A percentile compares a stretch with the other conserved stretches of the same genome.
Evolutionary conservation across 495 filamentous ascomycete species (phyloP).

Genomic region (Penicillium silybi): DNA sequence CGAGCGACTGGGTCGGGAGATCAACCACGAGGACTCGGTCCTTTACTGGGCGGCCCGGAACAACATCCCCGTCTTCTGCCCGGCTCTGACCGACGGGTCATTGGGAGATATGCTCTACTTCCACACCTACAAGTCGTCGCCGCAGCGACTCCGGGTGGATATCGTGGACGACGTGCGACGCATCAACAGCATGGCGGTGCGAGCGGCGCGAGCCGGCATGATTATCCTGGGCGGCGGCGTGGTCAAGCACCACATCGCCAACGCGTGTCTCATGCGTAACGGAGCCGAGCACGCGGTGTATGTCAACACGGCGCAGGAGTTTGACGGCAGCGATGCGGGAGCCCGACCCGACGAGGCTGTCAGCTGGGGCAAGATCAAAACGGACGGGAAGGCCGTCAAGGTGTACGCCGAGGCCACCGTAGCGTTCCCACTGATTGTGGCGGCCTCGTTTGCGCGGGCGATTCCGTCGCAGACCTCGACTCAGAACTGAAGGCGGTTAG

Average conservation of each 20-base stretch:
- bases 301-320: slow-evolving; percentile 94
- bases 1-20: slow-evolving; percentile 80
- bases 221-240: slow-evolving; percentile 91
- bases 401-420: slow-evolving; percentile 92
- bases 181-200: slow-evolving; percentile 84
- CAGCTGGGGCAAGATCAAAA: slow-evolving; percentile 97
- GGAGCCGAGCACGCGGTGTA: slow-evolving; percentile 95
- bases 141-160: slow-evolving; percentile 72
- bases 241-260: slow-evolving; percentile 96
- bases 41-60: slow-evolving; percentile 95
- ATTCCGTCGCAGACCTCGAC: slow-evolving; percentile 1
- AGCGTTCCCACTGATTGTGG: slow-evolving; percentile 90
- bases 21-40: slow-evolving; percentile 82
- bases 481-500: slow-evolving; percentile 1
- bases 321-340: slow-evolving; percentile 95
- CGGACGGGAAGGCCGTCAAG: slow-evolving; percentile 81
- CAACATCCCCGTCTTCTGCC: slow-evolving; percentile 93
- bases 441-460: slow-evolving; percentile 75
- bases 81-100: slow-evolving; percentile 89
- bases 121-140: slow-evolving; percentile 84
- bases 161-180: slow-evolving; percentile 85
- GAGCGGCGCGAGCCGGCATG: slow-evolving; percentile 82
- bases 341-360: slow-evolving; percentile 95
- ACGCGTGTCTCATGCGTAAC: slow-evolving; percentile 94
- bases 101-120: slow-evolving; percentile 98